A percentile compares a stretch with the other conserved stretches of the same genome.
phyloP scores from a whole-genome alignment of 192 early-diverging fungal species.

The Funneliformis mosseae region DNA sequence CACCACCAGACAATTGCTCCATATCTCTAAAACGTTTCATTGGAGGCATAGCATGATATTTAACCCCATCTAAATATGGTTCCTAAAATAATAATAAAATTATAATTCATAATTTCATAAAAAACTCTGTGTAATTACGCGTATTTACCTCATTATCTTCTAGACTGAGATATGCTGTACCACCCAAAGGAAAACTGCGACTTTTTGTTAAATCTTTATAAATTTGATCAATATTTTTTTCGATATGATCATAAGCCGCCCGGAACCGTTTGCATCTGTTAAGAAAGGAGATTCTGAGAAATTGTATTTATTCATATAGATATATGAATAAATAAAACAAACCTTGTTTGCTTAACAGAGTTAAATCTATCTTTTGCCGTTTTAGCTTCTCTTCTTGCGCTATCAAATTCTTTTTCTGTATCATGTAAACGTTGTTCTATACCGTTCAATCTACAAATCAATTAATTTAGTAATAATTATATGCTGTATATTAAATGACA shows the following conservation, averaged over 20 bases:
- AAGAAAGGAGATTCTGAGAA: too few species aligned
- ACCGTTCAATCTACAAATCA: conserved; percentile 60
- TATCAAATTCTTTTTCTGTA: conserved; percentile 84
- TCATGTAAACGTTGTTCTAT: conserved; percentile 77
- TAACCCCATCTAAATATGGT: conserved; percentile 91
- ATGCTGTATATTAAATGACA: neutral
- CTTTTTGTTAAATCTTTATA: conserved; percentile 96
- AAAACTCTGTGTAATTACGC: neutral
- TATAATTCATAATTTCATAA: neutral
- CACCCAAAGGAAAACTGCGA: conserved; percentile 85
- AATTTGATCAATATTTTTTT: conserved; percentile 88
- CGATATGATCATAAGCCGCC: conserved; percentile 85
- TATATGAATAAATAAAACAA: neutral
- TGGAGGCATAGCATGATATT: conserved; percentile 99
- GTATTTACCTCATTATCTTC: conserved; percentile 75
- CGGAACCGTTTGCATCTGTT: conserved; percentile 67
- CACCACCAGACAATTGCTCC: conserved; percentile 98
- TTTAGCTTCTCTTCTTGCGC: conserved; percentile 78
- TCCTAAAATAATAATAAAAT: conserved; percentile 46
- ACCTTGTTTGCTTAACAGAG: conserved; percentile 77
- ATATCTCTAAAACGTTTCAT: conserved; percentile 99
- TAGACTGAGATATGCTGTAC: conserved; percentile 90
- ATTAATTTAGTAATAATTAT: neutral
- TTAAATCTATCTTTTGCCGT: conserved; percentile 81
- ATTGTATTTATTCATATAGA: neutral